Evolutionary conservation across 305 asterid species (phyloP).

Genomic region (Solanum hybrid): DNA sequence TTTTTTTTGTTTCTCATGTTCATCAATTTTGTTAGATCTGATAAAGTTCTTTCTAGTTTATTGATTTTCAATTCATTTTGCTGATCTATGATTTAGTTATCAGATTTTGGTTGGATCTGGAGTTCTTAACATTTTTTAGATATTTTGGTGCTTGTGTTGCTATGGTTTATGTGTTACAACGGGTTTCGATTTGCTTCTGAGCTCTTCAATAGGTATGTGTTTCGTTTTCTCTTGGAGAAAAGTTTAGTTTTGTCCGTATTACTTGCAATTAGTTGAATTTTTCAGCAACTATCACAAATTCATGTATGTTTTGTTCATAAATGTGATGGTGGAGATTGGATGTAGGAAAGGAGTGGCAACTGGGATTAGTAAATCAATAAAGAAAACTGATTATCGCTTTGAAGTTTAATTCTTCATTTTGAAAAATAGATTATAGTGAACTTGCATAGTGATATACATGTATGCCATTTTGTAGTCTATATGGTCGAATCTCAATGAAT

Average conservation of each 20-base stretch:
- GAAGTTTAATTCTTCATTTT: not conserved
- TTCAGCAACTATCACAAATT: not conserved
- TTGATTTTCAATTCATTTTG: not conserved
- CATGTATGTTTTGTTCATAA: not conserved
- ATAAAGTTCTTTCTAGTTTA: not conserved
- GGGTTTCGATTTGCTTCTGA: slow-evolving; percentile 42
- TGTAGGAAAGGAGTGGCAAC: not conserved
- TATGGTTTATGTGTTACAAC: slow-evolving; percentile 74
- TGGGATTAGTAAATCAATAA: not conserved
- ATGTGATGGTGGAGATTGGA: not conserved
- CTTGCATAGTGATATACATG: not conserved
- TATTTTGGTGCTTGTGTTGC: slow-evolving; percentile 53
- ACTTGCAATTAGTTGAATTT: not conserved
- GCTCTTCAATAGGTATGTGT: slow-evolving; percentile 35
- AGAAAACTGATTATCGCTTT: not conserved
- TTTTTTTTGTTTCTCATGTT: not conserved
- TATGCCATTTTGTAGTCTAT: not conserved
- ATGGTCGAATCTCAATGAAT: not conserved
- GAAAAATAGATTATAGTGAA: not conserved
- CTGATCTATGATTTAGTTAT: not conserved
- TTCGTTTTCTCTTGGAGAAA: not conserved
- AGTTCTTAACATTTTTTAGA: slow-evolving; percentile 37
- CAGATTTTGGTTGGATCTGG: not conserved
- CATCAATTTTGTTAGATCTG: not conserved
- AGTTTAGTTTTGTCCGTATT: not conserved